phyloP scores from a whole-genome alignment of 352 stramenopile species.

The Globisporangium irregulare region DNA sequence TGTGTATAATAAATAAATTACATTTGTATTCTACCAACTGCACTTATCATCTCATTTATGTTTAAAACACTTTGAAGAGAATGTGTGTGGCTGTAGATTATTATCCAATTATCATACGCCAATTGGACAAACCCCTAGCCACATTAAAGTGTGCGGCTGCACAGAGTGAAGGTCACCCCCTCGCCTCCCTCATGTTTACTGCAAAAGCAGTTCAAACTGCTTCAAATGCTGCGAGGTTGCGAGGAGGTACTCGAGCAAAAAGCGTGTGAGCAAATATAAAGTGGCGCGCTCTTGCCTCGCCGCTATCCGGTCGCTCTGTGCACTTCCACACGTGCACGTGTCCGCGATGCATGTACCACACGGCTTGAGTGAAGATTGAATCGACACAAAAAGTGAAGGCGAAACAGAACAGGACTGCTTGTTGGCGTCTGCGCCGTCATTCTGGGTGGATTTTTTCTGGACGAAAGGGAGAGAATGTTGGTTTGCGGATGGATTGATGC shows the following conservation, averaged over 20 bases:
- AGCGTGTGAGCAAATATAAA: too few species aligned
- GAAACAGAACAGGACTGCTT: neutral
- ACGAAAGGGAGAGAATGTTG: neutral
- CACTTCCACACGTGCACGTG: too few species aligned
- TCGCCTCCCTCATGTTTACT: too few species aligned
- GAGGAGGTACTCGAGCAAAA: too few species aligned
- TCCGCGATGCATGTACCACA: too few species aligned
- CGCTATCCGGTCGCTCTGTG: too few species aligned
- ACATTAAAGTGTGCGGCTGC: neutral
- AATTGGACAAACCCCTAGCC: neutral
- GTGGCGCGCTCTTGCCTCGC: too few species aligned
- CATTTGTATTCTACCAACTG: neutral
- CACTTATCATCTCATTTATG: neutral
- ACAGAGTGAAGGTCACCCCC: constrained; percentile 12
- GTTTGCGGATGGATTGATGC: neutral
- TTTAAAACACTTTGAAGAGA: neutral
- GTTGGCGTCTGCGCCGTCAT: neutral
- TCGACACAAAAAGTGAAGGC: neutral
- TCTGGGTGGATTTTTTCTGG: constrained; percentile 4
- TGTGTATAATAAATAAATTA: neutral
- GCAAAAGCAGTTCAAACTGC: too few species aligned
- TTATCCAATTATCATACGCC: neutral
- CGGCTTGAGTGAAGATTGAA: neutral
- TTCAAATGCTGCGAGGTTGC: too few species aligned
- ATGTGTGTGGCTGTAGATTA: neutral